phyloP scores from a whole-genome alignment of 2,329 filamentous ascomycete species.

The Claviceps arundinis region DNA sequence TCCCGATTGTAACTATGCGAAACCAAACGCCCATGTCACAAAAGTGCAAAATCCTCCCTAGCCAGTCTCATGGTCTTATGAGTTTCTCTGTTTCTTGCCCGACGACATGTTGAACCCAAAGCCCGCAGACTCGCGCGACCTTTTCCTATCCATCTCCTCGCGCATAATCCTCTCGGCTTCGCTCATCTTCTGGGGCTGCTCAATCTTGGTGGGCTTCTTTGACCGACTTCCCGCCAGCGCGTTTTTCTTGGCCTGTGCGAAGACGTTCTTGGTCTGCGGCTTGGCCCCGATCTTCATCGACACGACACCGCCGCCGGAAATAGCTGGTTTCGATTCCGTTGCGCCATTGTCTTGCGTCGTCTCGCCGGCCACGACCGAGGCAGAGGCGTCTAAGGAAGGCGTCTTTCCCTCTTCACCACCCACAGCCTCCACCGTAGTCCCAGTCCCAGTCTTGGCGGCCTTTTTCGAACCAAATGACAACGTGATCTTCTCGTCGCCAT shows the following conservation, averaged over 20 bases:
- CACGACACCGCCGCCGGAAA: constrained; percentile 31
- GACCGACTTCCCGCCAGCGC: constrained; percentile 39
- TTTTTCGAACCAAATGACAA: constrained; percentile 47
- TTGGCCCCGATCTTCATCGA: constrained; percentile 54
- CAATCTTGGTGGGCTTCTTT: constrained; percentile 47
- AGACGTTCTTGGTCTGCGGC: constrained; percentile 64
- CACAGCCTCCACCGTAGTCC: neutral
- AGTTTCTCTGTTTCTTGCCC: constrained; percentile 38
- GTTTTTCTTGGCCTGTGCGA: constrained; percentile 55
- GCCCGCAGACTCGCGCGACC: constrained; percentile 35
- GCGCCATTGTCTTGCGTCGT: constrained; percentile 7
- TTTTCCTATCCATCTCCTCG: constrained; percentile 63
- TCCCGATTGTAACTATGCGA: neutral
- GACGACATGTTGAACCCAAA: constrained; percentile 33
- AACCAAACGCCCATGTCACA: neutral
- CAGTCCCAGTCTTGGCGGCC: constrained; percentile 11
- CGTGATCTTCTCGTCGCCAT: constrained; percentile 60
- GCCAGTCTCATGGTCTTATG: constrained; percentile 4
- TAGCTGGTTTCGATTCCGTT: constrained; percentile 18
- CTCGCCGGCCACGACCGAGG: constrained; percentile 7
- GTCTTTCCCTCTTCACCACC: constrained; percentile 6
- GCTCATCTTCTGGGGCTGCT: constrained; percentile 69
- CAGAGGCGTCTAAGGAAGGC: constrained; percentile 10
- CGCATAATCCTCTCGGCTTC: constrained; percentile 85
- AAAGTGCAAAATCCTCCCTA: neutral